These are phyloP conservation scores for Talaromyces wortmannii DNA, from an alignment of 495 filamentous ascomycete species.

Conservation along the genomic window DNA sequence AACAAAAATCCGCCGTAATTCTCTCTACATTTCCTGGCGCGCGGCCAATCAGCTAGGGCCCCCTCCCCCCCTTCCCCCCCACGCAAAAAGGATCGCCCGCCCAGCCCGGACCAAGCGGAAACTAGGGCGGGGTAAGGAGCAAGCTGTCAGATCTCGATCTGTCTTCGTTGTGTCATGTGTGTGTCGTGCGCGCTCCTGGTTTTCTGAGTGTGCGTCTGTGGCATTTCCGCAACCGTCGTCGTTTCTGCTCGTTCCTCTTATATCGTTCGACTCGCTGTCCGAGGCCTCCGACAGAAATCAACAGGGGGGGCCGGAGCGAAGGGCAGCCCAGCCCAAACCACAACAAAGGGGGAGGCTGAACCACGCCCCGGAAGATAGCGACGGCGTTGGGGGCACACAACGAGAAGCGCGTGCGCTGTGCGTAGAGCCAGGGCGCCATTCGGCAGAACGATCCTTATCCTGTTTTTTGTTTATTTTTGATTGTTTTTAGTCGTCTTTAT, in stretches of 20 bases:
- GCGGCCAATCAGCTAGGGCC: background rate
- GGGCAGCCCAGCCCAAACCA: background rate
- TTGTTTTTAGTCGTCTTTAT: background rate
- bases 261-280: too few relatives aligned
- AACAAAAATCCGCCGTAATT: too few relatives aligned
- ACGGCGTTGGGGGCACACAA: background rate
- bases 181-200: constrained; percentile 1
- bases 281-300: too few relatives aligned
- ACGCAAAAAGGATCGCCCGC: constrained; percentile 1
- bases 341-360: background rate
- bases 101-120: background rate
- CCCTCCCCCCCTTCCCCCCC: background rate
- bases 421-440: background rate
- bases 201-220: background rate
- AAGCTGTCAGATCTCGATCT: constrained; percentile 8
- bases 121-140: constrained; percentile 6
- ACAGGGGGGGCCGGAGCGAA: background rate
- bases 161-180: constrained; percentile 4
- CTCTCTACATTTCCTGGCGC: background rate
- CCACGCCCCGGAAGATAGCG: background rate
- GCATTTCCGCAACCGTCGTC: constrained; percentile 3
- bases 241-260: background rate
- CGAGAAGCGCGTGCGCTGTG: background rate
- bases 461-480: background rate
- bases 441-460: background rate